Conservation (phyloP, 148 eudicot species). For the Vaccinium myrtillus region DNA sequence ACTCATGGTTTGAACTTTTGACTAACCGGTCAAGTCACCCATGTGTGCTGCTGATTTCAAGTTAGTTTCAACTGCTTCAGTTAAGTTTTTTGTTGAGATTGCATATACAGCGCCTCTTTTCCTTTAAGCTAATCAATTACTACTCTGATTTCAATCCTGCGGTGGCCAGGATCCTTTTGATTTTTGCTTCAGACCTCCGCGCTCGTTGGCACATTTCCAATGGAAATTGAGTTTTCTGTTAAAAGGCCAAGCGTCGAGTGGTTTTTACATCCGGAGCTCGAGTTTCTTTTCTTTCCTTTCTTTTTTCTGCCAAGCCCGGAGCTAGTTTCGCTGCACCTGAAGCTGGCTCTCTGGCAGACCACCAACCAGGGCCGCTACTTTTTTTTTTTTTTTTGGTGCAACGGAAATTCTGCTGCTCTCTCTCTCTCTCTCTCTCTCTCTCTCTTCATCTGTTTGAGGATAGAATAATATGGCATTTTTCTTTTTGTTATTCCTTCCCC, state of each 20-base stretch:
- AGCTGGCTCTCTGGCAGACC: not conserved
- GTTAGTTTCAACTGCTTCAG: not conserved
- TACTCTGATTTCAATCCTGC: not conserved
- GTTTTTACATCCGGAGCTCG: not conserved
- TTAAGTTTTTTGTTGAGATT: not conserved
- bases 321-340: not conserved
- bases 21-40: not conserved
- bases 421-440: no score
- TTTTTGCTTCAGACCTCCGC: not conserved
- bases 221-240: not conserved
- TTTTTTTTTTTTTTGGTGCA: no score
- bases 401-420: no score
- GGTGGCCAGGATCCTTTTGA: not conserved
- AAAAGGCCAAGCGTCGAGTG: not conserved
- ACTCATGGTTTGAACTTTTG: not conserved
- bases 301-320: no score
- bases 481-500: not conserved
- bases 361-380: not conserved
- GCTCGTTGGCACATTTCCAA: not conserved
- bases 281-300: no score
- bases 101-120: not conserved
- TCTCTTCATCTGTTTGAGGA: not conserved
- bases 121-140: not conserved
- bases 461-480: not conserved
- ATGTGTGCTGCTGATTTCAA: not conserved